Conservation (phyloP, 345 rosid species). For the Litchi chinensis region DNA sequence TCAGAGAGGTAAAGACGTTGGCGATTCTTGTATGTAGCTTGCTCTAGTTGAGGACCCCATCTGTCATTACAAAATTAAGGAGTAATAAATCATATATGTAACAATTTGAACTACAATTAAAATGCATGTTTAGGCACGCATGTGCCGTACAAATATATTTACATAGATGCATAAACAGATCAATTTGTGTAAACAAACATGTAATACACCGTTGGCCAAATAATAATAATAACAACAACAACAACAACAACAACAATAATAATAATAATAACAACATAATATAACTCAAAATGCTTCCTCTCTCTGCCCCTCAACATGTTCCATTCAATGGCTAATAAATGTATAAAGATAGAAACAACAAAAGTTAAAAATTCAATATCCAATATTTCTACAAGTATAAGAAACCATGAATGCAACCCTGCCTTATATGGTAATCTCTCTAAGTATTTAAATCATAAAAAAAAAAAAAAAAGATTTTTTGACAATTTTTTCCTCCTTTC, state of each 20-base stretch:
- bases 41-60: slow-evolving; percentile 77
- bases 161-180: background rate
- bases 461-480: background rate
- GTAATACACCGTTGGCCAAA: no score
- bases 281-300: background rate
- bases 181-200: background rate
- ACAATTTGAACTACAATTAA: background rate
- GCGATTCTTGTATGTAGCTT: slow-evolving; percentile 66
- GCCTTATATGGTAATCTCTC: background rate
- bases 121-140: background rate
- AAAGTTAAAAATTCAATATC: background rate
- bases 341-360: background rate
- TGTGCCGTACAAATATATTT: background rate
- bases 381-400: background rate
- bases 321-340: background rate
- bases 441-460: background rate
- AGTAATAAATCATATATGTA: background rate
- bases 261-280: background rate
- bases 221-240: no score
- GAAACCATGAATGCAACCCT: background rate
- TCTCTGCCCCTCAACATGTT: background rate
- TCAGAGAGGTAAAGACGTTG: slow-evolving; percentile 74
- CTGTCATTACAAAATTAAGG: slow-evolving; percentile 29
- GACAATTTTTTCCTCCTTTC: background rate
- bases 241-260: no score